phyloP scores from a whole-genome alignment of 768 basidiomycete genomes.

The Suillus weaverae region DNA sequence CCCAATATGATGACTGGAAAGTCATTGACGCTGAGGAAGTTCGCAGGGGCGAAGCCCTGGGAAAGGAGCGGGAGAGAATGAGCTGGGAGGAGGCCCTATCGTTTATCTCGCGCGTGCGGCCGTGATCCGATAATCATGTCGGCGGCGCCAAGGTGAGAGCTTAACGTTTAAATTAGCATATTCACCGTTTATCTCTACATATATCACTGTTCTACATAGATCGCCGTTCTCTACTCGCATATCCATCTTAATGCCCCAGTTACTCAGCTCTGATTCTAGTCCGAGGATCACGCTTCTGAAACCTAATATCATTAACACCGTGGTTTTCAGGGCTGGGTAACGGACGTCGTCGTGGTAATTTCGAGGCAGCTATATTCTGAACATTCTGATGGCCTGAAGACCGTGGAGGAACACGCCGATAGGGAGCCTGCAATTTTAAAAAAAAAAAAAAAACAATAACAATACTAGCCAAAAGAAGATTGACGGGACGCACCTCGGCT shows the following conservation, averaged over 20 bases:
- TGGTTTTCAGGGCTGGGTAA: constrained; percentile 28
- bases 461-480: not conserved
- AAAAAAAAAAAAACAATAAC: not conserved
- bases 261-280: not conserved
- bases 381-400: constrained; percentile 24
- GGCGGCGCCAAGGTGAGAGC: not conserved
- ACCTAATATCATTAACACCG: not conserved
- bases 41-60: constrained; percentile 49
- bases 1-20: constrained; percentile 75
- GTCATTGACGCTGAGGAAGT: constrained; percentile 71
- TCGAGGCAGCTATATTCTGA: constrained; percentile 27
- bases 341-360: constrained; percentile 24
- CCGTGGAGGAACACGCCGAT: constrained; percentile 24
- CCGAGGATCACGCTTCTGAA: not conserved
- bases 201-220: not conserved
- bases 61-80: constrained; percentile 81
- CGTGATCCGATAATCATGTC: not conserved
- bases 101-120: constrained; percentile 21
- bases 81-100: constrained; percentile 56
- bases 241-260: not conserved
- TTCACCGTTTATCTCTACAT: not conserved
- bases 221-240: not conserved
- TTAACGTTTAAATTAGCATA: not conserved
- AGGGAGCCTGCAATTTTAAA: constrained; percentile 19
- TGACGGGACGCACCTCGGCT: constrained; percentile 24